Evolutionary conservation across 257 asterid species (phyloP).

Genomic region (Solanum pennellii): DNA sequence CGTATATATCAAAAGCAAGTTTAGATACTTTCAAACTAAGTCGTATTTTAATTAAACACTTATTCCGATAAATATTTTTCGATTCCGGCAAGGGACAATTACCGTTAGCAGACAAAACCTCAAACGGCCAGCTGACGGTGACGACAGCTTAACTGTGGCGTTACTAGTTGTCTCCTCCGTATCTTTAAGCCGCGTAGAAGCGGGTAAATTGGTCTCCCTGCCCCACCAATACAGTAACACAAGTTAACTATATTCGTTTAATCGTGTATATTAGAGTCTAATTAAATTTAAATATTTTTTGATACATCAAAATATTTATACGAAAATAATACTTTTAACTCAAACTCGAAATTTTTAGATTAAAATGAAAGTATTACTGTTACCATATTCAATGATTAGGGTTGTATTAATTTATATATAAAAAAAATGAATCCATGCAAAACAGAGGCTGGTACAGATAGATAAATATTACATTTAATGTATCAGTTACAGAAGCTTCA

Average conservation of each 20-base stretch:
- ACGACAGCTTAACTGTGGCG: neutral
- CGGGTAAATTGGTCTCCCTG: slow-evolving; percentile 10
- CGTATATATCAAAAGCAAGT: fast-evolving
- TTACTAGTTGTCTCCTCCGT: neutral
- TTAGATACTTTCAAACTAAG: neutral
- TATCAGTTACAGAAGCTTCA: slow-evolving; percentile 13
- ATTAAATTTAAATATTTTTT: too few species aligned
- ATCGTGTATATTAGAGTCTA: too few species aligned
- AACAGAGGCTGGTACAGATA: neutral
- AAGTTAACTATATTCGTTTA: neutral
- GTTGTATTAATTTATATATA: neutral
- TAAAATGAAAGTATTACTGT: neutral
- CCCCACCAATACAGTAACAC: slow-evolving; percentile 25
- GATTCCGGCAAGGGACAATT: neutral
- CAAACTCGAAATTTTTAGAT: too few species aligned
- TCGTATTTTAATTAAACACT: neutral
- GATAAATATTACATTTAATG: neutral
- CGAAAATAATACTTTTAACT: neutral
- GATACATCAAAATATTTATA: too few species aligned
- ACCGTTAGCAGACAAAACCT: neutral
- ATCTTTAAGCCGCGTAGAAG: slow-evolving; percentile 35
- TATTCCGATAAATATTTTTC: neutral
- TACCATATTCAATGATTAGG: neutral
- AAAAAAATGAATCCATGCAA: neutral
- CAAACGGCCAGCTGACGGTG: neutral